phyloP scores from a whole-genome alignment of 768 basidiomycete species.

The Boletus barrowsii region DNA sequence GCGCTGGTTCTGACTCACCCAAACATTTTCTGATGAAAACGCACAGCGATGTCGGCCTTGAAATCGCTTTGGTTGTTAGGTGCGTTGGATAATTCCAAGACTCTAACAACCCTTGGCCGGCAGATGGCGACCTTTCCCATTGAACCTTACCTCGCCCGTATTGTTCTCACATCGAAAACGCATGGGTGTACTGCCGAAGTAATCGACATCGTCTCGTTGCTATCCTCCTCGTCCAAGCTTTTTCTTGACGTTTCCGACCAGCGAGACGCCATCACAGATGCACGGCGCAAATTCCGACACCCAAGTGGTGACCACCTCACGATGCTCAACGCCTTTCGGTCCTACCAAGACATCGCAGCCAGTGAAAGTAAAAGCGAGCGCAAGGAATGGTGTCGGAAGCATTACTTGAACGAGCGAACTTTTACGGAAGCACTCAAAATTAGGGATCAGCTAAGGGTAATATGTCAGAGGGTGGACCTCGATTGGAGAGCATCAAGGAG shows the following conservation, averaged over 20 bases:
- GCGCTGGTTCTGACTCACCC: conserved; percentile 24
- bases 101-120: conserved; percentile 70
- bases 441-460: conserved; percentile 67
- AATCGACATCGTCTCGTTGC: conserved; percentile 78
- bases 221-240: conserved; percentile 77
- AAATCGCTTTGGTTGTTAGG: conserved; percentile 76
- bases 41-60: conserved; percentile 56
- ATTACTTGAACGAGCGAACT: conserved; percentile 81
- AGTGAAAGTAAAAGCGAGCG: conserved; percentile 46
- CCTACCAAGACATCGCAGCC: conserved; percentile 69
- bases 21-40: not conserved
- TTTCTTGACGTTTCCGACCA: conserved; percentile 76
- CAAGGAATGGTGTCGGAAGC: conserved; percentile 78
- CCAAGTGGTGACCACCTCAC: conserved; percentile 89
- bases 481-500: conserved; percentile 59
- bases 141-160: conserved; percentile 79
- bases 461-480: conserved; percentile 58
- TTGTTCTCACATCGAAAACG: conserved; percentile 73
- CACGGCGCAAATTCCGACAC: conserved; percentile 77
- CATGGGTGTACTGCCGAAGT: conserved; percentile 75
- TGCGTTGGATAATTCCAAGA: conserved; percentile 65
- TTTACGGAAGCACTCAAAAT: conserved; percentile 78
- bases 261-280: conserved; percentile 68
- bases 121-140: conserved; percentile 90
- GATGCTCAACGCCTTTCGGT: conserved; percentile 76